These are phyloP conservation scores for Gardenia jasminoides DNA, from an alignment of 257 asterid genomes.

Conservation along the genomic window DNA sequence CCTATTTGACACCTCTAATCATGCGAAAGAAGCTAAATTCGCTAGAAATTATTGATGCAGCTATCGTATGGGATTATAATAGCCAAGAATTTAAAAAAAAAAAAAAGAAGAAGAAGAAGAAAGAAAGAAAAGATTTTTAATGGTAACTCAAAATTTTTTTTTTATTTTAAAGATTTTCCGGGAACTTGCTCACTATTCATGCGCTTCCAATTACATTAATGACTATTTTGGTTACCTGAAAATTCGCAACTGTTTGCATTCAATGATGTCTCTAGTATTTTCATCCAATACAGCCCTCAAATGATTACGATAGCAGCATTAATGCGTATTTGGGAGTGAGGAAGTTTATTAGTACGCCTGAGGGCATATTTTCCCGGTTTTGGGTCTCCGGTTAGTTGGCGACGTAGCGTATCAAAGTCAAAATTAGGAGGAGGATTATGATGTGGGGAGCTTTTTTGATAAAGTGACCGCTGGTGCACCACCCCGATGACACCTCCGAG, in stretches of 20 bases:
- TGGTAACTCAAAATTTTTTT: no score
- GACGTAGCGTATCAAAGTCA: neutral
- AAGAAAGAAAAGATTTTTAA: no score
- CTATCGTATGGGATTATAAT: no score
- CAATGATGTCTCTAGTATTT: no score
- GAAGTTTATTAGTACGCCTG: neutral
- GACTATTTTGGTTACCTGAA: no score
- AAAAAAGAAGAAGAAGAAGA: no score
- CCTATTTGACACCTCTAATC: no score
- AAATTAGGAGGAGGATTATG: slow-evolving; percentile 4
- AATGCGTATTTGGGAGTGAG: no score
- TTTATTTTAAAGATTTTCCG: no score
- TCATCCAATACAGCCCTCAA: no score
- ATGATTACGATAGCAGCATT: no score
- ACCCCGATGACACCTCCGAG: neutral
- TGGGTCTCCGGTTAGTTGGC: neutral
- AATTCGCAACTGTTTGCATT: no score
- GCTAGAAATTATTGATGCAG: neutral
- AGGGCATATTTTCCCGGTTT: neutral
- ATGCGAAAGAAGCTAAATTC: neutral
- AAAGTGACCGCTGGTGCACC: slow-evolving; percentile 11
- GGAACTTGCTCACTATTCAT: neutral
- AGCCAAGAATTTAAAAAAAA: neutral
- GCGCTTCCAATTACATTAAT: neutral
- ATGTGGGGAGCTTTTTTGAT: slow-evolving; percentile 8